A percentile compares a stretch with the other conserved stretches of the same genome.
Conservation (phyloP, 2,329 filamentous ascomycete genomes). For the Zarea fungicola region DNA sequence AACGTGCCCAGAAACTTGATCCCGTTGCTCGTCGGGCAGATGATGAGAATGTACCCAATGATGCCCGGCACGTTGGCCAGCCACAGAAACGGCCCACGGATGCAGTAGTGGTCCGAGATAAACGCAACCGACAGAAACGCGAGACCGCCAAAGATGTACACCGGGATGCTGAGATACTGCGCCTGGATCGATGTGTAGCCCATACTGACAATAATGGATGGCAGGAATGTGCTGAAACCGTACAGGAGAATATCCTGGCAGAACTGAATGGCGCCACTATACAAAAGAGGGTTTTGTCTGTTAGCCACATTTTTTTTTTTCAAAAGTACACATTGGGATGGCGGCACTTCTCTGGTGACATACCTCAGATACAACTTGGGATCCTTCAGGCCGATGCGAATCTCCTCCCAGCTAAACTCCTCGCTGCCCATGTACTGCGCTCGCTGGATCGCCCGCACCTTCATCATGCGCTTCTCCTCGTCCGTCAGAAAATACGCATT, state of each 20-base stretch:
- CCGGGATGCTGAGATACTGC: conserved; percentile 51
- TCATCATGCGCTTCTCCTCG: conserved; percentile 47
- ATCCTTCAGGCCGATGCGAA: conserved; percentile 41
- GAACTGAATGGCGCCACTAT: conserved; percentile 40
- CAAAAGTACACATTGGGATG: conserved; percentile 6
- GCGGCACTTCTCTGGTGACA: too few relatives aligned
- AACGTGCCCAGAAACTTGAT: conserved; percentile 47
- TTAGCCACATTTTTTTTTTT: too few relatives aligned
- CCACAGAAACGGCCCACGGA: conserved; percentile 47
- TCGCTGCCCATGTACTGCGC: conserved; percentile 44
- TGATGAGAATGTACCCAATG: conserved; percentile 43
- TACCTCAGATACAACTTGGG: conserved; percentile 46
- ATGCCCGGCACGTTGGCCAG: conserved; percentile 45
- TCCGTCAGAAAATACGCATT: conserved; percentile 43
- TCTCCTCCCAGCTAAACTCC: conserved; percentile 45
- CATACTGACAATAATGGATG: conserved; percentile 48
- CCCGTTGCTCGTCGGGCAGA: conserved; percentile 42
- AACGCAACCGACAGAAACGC: conserved; percentile 40
- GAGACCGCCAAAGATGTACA: conserved; percentile 46
- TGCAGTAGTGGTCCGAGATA: conserved; percentile 38
- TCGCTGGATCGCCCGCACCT: conserved; percentile 38
- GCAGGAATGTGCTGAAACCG: conserved; percentile 55
- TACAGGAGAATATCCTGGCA: conserved; percentile 48
- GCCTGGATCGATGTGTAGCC: conserved; percentile 46
- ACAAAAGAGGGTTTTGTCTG: neutral